A percentile compares a stretch with the other conserved stretches of the same genome.
These are phyloP conservation scores for Sicyos edulis DNA, from an alignment of 306 rosid species.

Conservation along the genomic window DNA sequence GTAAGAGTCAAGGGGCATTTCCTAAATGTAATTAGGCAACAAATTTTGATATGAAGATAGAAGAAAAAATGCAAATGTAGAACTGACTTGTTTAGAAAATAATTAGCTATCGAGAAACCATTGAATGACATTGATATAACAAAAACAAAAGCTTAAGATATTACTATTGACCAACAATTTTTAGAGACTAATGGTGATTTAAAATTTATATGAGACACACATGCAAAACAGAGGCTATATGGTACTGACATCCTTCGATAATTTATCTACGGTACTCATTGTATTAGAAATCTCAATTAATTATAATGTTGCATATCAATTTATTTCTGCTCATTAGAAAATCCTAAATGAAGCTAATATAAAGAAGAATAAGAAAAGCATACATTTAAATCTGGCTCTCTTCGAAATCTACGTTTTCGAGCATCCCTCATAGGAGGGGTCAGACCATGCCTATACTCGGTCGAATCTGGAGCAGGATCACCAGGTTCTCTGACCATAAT, in stretches of 20 bases:
- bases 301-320: background rate
- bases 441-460: conserved; percentile 83
- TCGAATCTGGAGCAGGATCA: conserved; percentile 54
- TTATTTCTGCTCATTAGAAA: no score
- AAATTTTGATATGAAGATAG: background rate
- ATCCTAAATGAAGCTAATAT: background rate
- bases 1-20: background rate
- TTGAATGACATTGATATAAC: no score
- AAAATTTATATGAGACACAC: background rate
- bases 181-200: background rate
- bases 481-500: conserved; percentile 58
- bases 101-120: background rate
- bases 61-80: background rate
- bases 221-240: background rate
- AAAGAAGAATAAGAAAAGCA: background rate
- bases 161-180: background rate
- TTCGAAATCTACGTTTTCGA: conserved; percentile 79
- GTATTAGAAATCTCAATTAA: background rate
- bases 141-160: background rate
- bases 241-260: background rate
- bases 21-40: background rate
- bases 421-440: conserved; percentile 98
- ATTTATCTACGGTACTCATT: background rate
- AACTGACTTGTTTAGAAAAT: background rate
- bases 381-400: conserved; percentile 95